Base-by-base conservation (phyloP, 2,329 filamentous ascomycete species). In the Verticillium isaacii region DNA sequence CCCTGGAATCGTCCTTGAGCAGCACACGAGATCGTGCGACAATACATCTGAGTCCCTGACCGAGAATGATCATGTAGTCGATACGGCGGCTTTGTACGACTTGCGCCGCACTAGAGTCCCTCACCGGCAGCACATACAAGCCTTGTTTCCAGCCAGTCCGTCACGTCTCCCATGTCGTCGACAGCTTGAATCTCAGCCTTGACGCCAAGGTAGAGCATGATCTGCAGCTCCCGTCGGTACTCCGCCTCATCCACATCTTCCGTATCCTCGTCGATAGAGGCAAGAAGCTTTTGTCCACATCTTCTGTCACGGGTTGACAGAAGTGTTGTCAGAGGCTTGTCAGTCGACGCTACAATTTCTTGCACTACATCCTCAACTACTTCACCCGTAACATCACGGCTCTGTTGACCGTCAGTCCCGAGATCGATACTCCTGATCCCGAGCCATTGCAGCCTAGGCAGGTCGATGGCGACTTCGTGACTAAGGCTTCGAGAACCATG, bases 121-220 rank as follows among this genome's bases (percentile, higher is more conserved):
- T n/a, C n/a, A 7, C 41, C 41, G 12, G 8, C n/a, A 9, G 41
- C 41, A 25, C 8, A 11, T 17, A 15, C 12, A 4, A 86, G 71
- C 58, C 76, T 73, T 2, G 65, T 59, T 57, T 86, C 78, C 3
- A 87, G 70, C 84, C 85, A 87, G 0, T 65, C 37, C 0, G 75
- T 73, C 5, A 87, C 67, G 57, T 82, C 75, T 0, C 84, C 84
- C 9, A 74, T 75, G 3, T 83, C 77, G 60, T 90, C 87, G 7
- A 91, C 74, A 19, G 87, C 82, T 68, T 95, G 90, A 58, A 94
- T 91, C 70, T 95, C 91, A 0, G 89, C 89, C 69, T 94, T 95
- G 57, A 87, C 68, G 59, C 89, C 89, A 58, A 93, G 76, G 76
- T 90, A 82, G 23, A 94, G 74, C 90, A 94, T 93, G 1, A 81